These are phyloP conservation scores for Urochloa ruziziensis DNA, from an alignment of 176 grass and related monocot species.

Conservation along the genomic window DNA sequence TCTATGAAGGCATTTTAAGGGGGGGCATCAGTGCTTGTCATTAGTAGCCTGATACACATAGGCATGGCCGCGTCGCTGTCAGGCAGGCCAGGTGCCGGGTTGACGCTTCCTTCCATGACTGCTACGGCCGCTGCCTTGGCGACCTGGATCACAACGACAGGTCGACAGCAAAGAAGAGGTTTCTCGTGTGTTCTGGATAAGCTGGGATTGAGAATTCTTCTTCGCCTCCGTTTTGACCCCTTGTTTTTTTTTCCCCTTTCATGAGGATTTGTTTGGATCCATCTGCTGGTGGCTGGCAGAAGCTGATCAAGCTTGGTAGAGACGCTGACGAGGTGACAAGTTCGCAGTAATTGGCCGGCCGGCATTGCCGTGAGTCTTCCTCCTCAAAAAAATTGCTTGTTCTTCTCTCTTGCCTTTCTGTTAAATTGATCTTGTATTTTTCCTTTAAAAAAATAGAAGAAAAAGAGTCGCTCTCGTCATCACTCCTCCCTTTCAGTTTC, in stretches of 20 bases:
- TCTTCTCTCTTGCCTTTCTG: no score
- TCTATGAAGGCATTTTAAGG: not conserved
- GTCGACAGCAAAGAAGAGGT: not conserved
- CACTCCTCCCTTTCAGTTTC: no score
- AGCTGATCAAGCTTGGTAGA: not conserved
- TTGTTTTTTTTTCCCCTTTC: no score
- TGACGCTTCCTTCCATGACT: slow-evolving; percentile 19
- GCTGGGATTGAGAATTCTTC: not conserved
- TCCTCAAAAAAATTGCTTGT: not conserved
- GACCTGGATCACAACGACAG: slow-evolving; percentile 1
- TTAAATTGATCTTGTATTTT: not conserved
- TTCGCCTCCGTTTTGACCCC: not conserved
- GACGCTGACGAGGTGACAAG: not conserved
- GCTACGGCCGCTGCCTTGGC: slow-evolving; percentile 15
- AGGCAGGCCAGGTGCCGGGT: slow-evolving; percentile 1
- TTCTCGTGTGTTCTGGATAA: not conserved
- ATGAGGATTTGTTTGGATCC: not conserved
- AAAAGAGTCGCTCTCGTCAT: not conserved
- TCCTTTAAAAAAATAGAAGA: not conserved
- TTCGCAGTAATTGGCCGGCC: not conserved
- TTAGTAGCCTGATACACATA: not conserved
- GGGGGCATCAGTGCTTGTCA: not conserved
- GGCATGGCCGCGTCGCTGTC: not conserved
- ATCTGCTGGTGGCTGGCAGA: not conserved
- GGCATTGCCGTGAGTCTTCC: not conserved